A percentile compares a stretch with the other conserved stretches of the same genome.
Conservation (phyloP, 2,329 filamentous ascomycete species). For the Nakataea oryzae region DNA sequence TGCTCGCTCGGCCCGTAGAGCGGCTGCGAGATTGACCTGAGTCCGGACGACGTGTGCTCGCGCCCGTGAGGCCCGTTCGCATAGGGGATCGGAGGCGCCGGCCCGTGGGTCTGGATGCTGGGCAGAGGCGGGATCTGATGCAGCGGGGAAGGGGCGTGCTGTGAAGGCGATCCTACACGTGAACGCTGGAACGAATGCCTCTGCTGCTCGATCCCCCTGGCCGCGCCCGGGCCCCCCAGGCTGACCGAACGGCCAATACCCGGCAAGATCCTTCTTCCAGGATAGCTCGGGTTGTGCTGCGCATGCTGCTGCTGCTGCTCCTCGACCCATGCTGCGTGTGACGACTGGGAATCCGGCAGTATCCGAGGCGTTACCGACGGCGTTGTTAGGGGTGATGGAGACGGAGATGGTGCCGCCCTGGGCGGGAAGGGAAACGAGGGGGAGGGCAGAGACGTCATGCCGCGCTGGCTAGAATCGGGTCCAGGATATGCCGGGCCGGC, state of each 20-base stretch:
- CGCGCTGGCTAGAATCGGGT: background rate
- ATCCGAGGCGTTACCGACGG: background rate
- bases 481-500: slow-evolving; percentile 2
- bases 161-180: background rate
- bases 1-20: background rate
- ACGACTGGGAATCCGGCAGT: background rate
- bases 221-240: background rate
- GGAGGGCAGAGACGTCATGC: background rate
- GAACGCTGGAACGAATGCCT: background rate
- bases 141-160: background rate
- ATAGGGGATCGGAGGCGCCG: background rate
- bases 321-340: background rate
- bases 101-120: background rate
- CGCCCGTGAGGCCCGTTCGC: background rate
- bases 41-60: background rate
- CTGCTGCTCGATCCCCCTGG: background rate
- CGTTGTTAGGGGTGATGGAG: background rate
- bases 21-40: background rate
- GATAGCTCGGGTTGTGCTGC: background rate
- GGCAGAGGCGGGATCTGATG: background rate
- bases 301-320: background rate
- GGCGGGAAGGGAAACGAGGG: background rate
- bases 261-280: background rate
- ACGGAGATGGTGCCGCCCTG: background rate
- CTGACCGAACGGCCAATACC: background rate